Percentiles rank a stretch among this genome's conserved stretches.
These are phyloP conservation scores for Posidonia australis DNA, from an alignment of 106 monocot genomes.

Conservation along the genomic window DNA sequence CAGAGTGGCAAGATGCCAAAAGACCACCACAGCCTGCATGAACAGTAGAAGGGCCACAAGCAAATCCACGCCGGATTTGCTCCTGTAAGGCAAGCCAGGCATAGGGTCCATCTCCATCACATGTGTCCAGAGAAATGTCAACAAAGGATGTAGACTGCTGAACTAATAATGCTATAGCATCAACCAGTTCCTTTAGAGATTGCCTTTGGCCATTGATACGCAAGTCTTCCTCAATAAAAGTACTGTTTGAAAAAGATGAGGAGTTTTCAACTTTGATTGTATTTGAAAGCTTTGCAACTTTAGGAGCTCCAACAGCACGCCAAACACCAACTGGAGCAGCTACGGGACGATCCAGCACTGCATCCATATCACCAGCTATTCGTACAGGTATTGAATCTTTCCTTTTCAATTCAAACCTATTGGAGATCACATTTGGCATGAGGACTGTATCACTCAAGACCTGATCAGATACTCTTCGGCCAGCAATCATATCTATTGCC, in stretches of 20 bases:
- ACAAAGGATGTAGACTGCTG: slow-evolving; percentile 83
- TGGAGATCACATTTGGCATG: slow-evolving; percentile 19
- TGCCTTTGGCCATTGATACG: slow-evolving; percentile 27
- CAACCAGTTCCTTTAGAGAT: slow-evolving; percentile 74
- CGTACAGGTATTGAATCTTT: slow-evolving; percentile 59
- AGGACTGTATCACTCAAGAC: slow-evolving; percentile 17
- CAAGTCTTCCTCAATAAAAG: slow-evolving; percentile 31
- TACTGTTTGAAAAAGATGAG: slow-evolving; percentile 25
- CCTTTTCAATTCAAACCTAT: slow-evolving; percentile 45
- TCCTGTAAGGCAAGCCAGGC: slow-evolving; percentile 77
- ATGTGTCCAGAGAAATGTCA: slow-evolving; percentile 66
- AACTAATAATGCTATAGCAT: slow-evolving; percentile 61
- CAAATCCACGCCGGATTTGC: slow-evolving; percentile 69
- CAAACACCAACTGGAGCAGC: slow-evolving; percentile 71
- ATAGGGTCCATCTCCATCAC: slow-evolving; percentile 65
- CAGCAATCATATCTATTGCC: slow-evolving; percentile 22
- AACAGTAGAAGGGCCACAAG: slow-evolving; percentile 78
- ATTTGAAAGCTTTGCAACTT: slow-evolving; percentile 37
- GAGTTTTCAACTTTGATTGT: slow-evolving; percentile 24
- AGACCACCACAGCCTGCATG: slow-evolving; percentile 98
- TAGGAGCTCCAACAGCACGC: slow-evolving; percentile 64
- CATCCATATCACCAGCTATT: slow-evolving; percentile 72
- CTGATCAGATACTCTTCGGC: slow-evolving; percentile 26
- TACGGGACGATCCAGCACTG: slow-evolving; percentile 35
- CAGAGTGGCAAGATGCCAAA: slow-evolving; percentile 61